phyloP scores from a whole-genome alignment of 768 basidiomycete species.

The Glaciozyma martinii region DNA sequence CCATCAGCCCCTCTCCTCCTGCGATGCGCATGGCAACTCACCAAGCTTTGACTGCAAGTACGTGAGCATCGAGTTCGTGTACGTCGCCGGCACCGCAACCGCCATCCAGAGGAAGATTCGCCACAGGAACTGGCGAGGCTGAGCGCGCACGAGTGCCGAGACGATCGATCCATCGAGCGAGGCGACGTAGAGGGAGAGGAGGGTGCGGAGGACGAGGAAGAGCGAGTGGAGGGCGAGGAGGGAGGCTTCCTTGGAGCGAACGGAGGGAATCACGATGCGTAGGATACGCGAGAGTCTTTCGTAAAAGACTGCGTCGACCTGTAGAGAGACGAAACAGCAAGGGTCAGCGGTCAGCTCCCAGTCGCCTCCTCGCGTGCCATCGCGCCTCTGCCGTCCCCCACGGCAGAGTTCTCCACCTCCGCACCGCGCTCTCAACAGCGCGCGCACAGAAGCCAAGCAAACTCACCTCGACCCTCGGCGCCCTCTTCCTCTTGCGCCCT shows the following conservation, averaged over 20 bases:
- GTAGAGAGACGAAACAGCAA: not conserved
- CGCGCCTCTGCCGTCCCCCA: not conserved
- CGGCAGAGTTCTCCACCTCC: not conserved
- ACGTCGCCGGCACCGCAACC: slow-evolving; percentile 69
- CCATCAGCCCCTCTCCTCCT: slow-evolving; percentile 30
- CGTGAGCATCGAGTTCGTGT: slow-evolving; percentile 71
- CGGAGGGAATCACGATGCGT: slow-evolving; percentile 75
- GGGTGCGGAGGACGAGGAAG: slow-evolving; percentile 78
- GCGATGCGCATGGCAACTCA: slow-evolving; percentile 34
- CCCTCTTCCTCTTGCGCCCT: not conserved
- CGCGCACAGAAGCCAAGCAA: not conserved
- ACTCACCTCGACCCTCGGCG: slow-evolving; percentile 7
- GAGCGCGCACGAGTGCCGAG: slow-evolving; percentile 81
- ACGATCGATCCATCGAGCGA: slow-evolving; percentile 90
- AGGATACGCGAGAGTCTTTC: slow-evolving; percentile 65
- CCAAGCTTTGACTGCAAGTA: slow-evolving; percentile 83
- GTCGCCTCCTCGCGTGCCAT: not conserved
- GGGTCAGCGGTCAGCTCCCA: not conserved
- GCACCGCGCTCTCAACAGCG: not conserved
- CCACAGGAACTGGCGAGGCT: slow-evolving; percentile 63
- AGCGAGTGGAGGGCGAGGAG: slow-evolving; percentile 81
- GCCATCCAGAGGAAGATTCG: slow-evolving; percentile 85
- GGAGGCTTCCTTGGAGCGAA: slow-evolving; percentile 76
- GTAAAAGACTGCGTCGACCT: slow-evolving; percentile 80
- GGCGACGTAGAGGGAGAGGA: slow-evolving; percentile 88